phyloP scores from a whole-genome alignment of 305 asterid species.

The Euphrasia arctica region DNA sequence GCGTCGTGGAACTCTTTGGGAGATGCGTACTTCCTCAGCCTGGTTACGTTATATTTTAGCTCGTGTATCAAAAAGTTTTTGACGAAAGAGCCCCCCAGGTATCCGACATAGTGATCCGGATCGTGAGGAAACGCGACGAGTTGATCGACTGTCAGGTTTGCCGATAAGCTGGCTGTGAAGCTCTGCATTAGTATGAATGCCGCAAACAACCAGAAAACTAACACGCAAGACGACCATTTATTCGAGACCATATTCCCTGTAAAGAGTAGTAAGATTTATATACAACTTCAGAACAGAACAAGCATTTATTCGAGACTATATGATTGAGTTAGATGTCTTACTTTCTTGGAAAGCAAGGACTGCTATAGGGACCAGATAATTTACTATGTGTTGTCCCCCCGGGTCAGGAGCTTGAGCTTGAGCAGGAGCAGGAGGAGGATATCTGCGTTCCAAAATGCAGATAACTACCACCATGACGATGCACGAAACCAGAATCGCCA shows the following conservation, averaged over 20 bases:
- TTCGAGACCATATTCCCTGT: slow-evolving; percentile 57
- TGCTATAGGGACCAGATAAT: slow-evolving; percentile 47
- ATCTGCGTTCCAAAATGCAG: slow-evolving; percentile 40
- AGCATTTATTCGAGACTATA: too few species aligned
- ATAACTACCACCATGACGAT: slow-evolving; percentile 43
- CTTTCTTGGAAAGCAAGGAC: slow-evolving; percentile 68
- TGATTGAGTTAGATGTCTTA: slow-evolving; percentile 25
- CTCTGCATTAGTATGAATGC: neutral
- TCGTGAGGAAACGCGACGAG: neutral
- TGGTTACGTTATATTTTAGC: neutral
- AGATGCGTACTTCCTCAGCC: neutral
- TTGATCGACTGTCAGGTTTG: neutral
- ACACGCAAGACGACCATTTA: slow-evolving; percentile 36
- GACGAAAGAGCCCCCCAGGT: neutral
- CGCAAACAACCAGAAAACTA: neutral
- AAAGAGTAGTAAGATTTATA: neutral
- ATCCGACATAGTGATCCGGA: neutral
- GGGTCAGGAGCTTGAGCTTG: too few species aligned
- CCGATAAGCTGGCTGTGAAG: neutral
- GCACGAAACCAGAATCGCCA: slow-evolving; percentile 39
- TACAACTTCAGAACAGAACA: too few species aligned
- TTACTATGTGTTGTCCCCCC: slow-evolving; percentile 16
- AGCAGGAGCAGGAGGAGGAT: neutral
- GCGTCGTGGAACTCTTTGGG: neutral
- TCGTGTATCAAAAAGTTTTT: neutral